Base-by-base conservation (phyloP, 495 filamentous ascomycete genomes). In the Glonium stellatum region DNA sequence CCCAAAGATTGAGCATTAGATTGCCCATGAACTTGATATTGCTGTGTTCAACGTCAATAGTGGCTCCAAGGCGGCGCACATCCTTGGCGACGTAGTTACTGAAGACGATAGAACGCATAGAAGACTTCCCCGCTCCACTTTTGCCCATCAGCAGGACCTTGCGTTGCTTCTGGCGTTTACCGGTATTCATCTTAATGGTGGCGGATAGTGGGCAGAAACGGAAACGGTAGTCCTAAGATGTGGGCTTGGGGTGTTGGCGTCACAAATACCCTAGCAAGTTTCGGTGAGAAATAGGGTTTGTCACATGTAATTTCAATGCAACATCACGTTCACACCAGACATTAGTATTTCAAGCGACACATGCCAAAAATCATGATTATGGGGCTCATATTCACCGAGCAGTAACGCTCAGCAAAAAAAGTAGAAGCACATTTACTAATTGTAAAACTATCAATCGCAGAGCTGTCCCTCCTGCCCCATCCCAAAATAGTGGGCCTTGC, bases 11-110 rank as follows among this genome's bases (percentile, higher is more conserved):
- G 58, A 98, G 80, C 35, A 92, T 96, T 49, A 98, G 79, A 70
- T 97, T 97, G 27, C 93, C 93, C 72, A 98, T 85, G 75, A 98
- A 98, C 73, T 95, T 92, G 75, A 97, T 90, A 74, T 96, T 90
- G 48, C 90, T 96, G 64, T 97, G 87, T 77, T 98, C 93, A 52
- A 98, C 92, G 72, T 97, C 93, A 70, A 98, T 97, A 4, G 93
- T 98, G n/a, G 93, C 93, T 50, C 92, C 93, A 61, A 98, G 75
- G 31, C 93, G 79, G 25, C 93, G 85, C 5, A 96, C 95, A 77
- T 98, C 95, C 68, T 92, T 92, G 39, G 95, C 93, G 52, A 97
- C 87, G 66, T 96, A 97, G 73, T 98, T 97, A 76, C 87, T 92
- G 75, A 98, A 98, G 66, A 98, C 95, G 67, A 98, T 97, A 57